Conservation (phyloP, 2,329 filamentous ascomycete species). For the Aspergillus pseudotamarii region DNA sequence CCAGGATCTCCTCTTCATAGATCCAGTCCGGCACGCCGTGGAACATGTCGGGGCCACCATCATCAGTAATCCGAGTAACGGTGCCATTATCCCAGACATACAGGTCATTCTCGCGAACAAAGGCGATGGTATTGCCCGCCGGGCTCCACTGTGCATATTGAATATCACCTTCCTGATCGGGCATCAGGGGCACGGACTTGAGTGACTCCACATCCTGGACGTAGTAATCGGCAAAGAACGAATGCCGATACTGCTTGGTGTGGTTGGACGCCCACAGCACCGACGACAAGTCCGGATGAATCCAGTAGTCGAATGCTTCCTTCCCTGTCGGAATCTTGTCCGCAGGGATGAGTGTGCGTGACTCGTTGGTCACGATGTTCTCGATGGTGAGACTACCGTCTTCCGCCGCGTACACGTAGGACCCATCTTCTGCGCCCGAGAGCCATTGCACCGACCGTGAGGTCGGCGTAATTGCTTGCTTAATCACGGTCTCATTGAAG, state of each 20-base stretch:
- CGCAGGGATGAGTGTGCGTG: conserved; percentile 60
- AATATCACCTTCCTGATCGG: conserved; percentile 65
- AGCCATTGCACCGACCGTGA: conserved; percentile 61
- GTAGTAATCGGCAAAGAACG: conserved; percentile 69
- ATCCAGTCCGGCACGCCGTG: conserved; percentile 97
- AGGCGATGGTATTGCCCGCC: conserved; percentile 61
- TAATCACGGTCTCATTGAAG: conserved; percentile 62
- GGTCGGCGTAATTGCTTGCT: conserved; percentile 49
- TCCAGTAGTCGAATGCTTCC: conserved; percentile 59
- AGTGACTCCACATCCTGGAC: conserved; percentile 63
- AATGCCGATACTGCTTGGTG: conserved; percentile 70
- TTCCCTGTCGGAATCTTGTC: conserved; percentile 57
- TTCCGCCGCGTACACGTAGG: conserved; percentile 58
- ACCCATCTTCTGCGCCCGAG: conserved; percentile 60
- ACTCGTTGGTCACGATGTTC: conserved; percentile 62
- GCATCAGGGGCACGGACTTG: conserved; percentile 53
- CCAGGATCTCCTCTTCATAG: conserved; percentile 80
- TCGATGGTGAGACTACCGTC: conserved; percentile 61
- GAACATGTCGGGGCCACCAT: conserved; percentile 81
- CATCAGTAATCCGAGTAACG: conserved; percentile 69
- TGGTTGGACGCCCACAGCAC: conserved; percentile 67
- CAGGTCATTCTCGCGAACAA: conserved; percentile 68
- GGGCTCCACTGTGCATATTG: conserved; percentile 68
- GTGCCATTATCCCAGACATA: conserved; percentile 61
- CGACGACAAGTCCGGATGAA: conserved; percentile 61